Conservation (phyloP, 129 eudicot species). For the Kitagawia praeruptora region DNA sequence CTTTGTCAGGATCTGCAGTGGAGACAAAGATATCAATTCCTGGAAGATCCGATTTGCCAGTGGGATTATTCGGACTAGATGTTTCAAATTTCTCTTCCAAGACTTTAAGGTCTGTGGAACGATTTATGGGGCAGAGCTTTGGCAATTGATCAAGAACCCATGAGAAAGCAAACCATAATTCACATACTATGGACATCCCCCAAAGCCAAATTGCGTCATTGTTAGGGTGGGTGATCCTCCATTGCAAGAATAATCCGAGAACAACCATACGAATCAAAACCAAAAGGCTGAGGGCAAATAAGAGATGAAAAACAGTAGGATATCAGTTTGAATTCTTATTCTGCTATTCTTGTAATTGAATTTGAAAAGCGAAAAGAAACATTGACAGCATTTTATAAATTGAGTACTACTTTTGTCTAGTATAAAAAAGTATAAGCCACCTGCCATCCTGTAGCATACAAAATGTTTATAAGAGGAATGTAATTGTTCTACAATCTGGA, state of each 20-base stretch:
- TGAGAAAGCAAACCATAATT: conserved; percentile 91
- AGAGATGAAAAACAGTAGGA: conserved; percentile 5
- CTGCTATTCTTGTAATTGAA: not conserved
- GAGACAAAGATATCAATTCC: conserved; percentile 87
- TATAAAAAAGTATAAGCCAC: not conserved
- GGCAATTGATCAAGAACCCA: conserved; percentile 96
- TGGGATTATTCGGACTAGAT: conserved; percentile 55
- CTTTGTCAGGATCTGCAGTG: conserved; percentile 96
- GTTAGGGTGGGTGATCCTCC: conserved; percentile 83
- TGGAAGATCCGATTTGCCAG: conserved; percentile 91
- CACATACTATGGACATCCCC: conserved; percentile 95
- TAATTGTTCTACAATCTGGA: conserved; percentile 1
- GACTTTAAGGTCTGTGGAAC: conserved; percentile 84
- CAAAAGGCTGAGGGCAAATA: conserved; percentile 57
- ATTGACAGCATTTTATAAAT: not conserved
- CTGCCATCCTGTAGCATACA: not conserved
- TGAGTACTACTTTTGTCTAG: not conserved
- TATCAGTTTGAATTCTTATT: not conserved
- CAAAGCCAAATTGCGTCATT: conserved; percentile 93
- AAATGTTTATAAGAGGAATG: not conserved
- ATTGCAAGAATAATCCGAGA: conserved; percentile 66
- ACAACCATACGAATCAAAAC: conserved; percentile 65
- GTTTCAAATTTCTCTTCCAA: conserved; percentile 75
- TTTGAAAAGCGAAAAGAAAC: not conserved
- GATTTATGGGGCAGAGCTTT: conserved; percentile 78